Conservation (phyloP, 768 basidiomycete species). For the Kwoniella europaea region DNA sequence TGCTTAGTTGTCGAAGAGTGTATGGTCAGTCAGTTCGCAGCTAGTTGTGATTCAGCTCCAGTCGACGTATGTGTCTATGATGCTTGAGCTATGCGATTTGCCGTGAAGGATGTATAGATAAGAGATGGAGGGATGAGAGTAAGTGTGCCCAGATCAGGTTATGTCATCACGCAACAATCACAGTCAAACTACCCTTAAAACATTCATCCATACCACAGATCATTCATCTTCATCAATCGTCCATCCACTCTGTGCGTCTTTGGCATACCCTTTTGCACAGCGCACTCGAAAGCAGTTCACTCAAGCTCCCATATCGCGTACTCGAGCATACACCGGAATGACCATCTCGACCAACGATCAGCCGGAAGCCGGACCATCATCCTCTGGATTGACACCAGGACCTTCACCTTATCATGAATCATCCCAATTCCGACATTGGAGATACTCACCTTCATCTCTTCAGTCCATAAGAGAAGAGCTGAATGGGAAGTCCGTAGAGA, state of each 20-base stretch:
- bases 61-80: too few species aligned
- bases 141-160: neutral
- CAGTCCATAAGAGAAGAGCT: slow-evolving; percentile 67
- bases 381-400: slow-evolving; percentile 19
- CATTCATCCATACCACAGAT: neutral
- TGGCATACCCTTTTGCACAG: too few species aligned
- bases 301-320: neutral
- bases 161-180: slow-evolving; percentile 7
- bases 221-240: neutral
- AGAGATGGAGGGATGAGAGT: too few species aligned
- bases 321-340: neutral
- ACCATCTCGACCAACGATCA: neutral
- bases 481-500: slow-evolving; percentile 75
- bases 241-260: neutral
- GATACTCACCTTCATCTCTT: slow-evolving; percentile 76
- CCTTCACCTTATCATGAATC: slow-evolving; percentile 53
- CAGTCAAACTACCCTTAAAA: neutral
- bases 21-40: too few species aligned
- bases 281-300: too few species aligned
- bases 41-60: too few species aligned
- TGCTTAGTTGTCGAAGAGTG: neutral
- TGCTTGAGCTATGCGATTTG: too few species aligned
- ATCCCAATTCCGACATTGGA: slow-evolving; percentile 75
- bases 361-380: slow-evolving; percentile 35
- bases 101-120: too few species aligned